phyloP scores from a whole-genome alignment of 768 basidiomycete species.

The Hypholoma fasciculare region DNA sequence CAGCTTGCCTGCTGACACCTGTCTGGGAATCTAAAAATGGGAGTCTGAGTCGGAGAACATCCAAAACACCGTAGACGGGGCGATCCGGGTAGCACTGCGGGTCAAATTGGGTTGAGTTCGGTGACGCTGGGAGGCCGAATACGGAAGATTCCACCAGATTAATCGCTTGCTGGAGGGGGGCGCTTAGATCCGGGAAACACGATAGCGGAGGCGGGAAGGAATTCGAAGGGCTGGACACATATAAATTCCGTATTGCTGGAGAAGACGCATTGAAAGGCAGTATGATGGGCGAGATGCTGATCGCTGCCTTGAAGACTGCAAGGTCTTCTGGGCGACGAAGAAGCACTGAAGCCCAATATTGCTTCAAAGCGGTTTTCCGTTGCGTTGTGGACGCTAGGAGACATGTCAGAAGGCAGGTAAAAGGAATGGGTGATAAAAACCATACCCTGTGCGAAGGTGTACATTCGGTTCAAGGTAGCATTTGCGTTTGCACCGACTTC shows the following conservation, averaged over 20 bases:
- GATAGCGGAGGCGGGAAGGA: slow-evolving; percentile 60
- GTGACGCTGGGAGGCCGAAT: slow-evolving; percentile 44
- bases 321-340: slow-evolving; percentile 45
- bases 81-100: slow-evolving; percentile 52
- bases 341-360: slow-evolving; percentile 57
- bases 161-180: slow-evolving; percentile 39
- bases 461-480: slow-evolving; percentile 55
- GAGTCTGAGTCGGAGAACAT: slow-evolving; percentile 55
- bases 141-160: slow-evolving; percentile 49
- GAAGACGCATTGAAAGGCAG: slow-evolving; percentile 60
- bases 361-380: slow-evolving; percentile 42
- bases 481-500: slow-evolving; percentile 38
- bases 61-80: slow-evolving; percentile 64
- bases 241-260: slow-evolving; percentile 35
- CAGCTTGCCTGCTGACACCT: slow-evolving; percentile 49
- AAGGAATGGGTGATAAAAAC: background rate
- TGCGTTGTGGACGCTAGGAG: slow-evolving; percentile 57
- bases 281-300: slow-evolving; percentile 48
- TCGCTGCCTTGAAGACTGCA: slow-evolving; percentile 42
- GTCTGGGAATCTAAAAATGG: slow-evolving; percentile 50
- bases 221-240: slow-evolving; percentile 38
- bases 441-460: slow-evolving; percentile 59
- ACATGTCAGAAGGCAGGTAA: slow-evolving; percentile 1
- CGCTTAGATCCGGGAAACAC: slow-evolving; percentile 56
- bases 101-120: slow-evolving; percentile 39